Base-by-base conservation (phyloP, 2,329 filamentous ascomycete genomes). In the Aspergillus sp. region DNA sequence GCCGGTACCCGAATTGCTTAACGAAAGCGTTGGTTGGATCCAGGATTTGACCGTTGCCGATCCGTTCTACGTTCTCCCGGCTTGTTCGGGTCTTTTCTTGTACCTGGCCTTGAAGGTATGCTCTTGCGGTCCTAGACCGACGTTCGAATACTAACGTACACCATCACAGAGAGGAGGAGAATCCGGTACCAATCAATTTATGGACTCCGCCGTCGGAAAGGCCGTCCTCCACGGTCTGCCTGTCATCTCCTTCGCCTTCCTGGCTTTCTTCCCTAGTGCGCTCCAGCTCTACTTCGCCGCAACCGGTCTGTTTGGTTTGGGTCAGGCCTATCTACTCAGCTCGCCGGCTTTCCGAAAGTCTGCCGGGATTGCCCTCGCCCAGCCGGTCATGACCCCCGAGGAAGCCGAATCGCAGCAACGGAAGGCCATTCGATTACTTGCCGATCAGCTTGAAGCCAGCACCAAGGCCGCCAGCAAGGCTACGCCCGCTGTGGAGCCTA, bases 1-100 rank as follows among this genome's bases (percentile, higher is more conserved):
- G 52, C 94, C 94, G 4, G 91, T 97, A 5, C 94, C 94, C 0
- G 88, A 86, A 1, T 75, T 98, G 64, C 85, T 90, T 67, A 79
- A 78, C 1, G 90, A 90, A 32, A 88, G 90, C 2, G 77, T 87
- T 39, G 77, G 87, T 46, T 99, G 95, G 95, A 85, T 98, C 65
- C 77, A 80, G 1, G 90, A 98, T 73, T 76, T 99, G 63, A 88
- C 91, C 0, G 71, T 87, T 22, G 75, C 85, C 2, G 95, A 99
- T 75, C 94, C 95, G 0, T 88, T 83, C 68, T 94, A 85, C 67
- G 74, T 95, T 46, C 78, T 98, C 32, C 95, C 95, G 1, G 63
- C 86, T 2, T 58, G 82, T 1, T 86, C 87, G 3, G 83, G 87
- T 1, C 74, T 71, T 7, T 70, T 86, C 56, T 83, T 90, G 74